phyloP scores from a whole-genome alignment of 2,329 filamentous ascomycete species.

The Phyllosticta citribraziliensis region DNA sequence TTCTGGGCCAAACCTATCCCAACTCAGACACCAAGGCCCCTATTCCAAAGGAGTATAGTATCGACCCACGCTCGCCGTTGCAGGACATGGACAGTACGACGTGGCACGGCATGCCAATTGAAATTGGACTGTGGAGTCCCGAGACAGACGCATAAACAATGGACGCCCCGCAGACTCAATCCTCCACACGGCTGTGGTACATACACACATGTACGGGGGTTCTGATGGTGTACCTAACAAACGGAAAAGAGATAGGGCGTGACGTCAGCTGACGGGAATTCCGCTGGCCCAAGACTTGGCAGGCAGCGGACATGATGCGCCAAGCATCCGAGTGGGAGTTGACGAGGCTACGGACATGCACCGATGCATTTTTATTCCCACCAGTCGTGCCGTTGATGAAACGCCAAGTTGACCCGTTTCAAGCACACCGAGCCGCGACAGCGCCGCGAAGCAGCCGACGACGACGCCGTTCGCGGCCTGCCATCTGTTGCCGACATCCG shows the following conservation, averaged over 20 bases:
- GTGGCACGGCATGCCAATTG: background rate
- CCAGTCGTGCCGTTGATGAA: background rate
- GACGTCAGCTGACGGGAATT: background rate
- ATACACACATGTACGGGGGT: no score
- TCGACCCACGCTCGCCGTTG: background rate
- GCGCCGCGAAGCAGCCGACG: background rate
- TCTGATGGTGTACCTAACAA: background rate
- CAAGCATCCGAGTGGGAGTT: background rate
- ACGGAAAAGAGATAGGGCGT: background rate
- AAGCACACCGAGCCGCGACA: background rate
- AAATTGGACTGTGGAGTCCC: background rate
- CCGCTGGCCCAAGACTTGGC: background rate
- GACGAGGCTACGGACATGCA: no score
- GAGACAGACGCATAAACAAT: background rate
- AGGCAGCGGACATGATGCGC: background rate
- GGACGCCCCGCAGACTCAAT: background rate
- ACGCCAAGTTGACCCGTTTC: background rate
- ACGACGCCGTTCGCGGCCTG: background rate
- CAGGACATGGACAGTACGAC: background rate
- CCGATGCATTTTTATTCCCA: no score
- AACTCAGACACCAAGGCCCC: background rate
- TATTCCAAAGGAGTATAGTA: background rate
- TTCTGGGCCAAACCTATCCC: background rate
- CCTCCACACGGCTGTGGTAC: background rate
- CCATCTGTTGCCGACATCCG: background rate